Evolutionary conservation across 148 eudicot genomes (phyloP), one percentile per base, ranked within the genome.

Genomic region (Chenopodium formosanum): DNA sequence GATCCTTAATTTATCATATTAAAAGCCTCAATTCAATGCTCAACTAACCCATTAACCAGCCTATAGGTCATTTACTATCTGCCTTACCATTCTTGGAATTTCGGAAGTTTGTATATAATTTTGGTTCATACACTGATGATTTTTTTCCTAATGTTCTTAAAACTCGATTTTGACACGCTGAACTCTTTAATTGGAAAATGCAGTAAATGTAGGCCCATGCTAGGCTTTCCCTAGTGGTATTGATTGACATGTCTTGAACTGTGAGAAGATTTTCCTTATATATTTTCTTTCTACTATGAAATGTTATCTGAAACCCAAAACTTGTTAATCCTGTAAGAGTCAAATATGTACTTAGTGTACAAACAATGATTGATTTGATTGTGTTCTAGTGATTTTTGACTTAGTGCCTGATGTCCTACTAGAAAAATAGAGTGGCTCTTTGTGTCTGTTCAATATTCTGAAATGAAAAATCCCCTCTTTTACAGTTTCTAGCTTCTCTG

Each of bases 331-430:
- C 62, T 56, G 16, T 16, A 14, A 56, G 62, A 50, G 53, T 50
- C 53, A 13, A 56, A 56, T 56, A 56, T 56, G 22, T 16, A 56
- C 62, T 17, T 56, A 19, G 22, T 14, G 62, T 56, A 14, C 62
- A 56, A 56, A 72, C 16, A 72, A 25, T 72, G 75, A 44, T 72
- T 72, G 22, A 69, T 46, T 73, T 48, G 60, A 23, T 47, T 47
- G 34, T n/a, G 58, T 17, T 19, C 58, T n/a, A 23, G 32, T 73
- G 60, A 23, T 1, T 72, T 47, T 73, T 73, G 32, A 73, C 76
- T 62, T 76, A 27, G 47, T 62, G 79, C 70, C 67, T 58, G 14
- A 76, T 32, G 48, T 63, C 52, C 23, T 65, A 63, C 69, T 68
- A 32, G 70, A 50, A 65, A 27, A 7, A 25, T 65, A 37, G 19